Evolutionary conservation across 2,329 filamentous ascomycete genomes (phyloP).

Genomic region (Botryosphaeria dothidea): DNA sequence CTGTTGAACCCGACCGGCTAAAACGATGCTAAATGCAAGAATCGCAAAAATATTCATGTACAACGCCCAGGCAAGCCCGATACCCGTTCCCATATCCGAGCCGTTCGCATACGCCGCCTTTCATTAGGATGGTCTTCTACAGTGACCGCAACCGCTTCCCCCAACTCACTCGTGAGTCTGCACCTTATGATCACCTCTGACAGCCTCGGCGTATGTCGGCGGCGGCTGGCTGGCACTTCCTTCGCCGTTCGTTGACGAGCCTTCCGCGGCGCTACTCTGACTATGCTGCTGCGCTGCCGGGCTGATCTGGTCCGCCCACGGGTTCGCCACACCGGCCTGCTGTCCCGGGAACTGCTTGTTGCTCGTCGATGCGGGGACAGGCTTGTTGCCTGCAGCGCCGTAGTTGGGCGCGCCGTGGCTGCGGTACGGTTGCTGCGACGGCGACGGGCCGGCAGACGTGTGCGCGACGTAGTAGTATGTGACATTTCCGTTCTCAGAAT

Average conservation of each 20-base stretch:
- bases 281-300: background rate
- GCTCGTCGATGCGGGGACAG: constrained; percentile 33
- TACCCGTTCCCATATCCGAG: background rate
- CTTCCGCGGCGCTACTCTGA: background rate
- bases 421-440: constrained; percentile 5
- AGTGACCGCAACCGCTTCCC: background rate
- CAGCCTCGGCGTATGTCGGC: constrained; percentile 86
- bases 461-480: constrained; percentile 71
- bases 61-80: background rate
- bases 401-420: constrained; percentile 20
- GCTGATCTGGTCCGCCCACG: constrained; percentile 14
- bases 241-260: constrained; percentile 20
- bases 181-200: constrained; percentile 88
- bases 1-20: background rate
- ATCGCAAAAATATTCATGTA: background rate
- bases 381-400: constrained; percentile 39
- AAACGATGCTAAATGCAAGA: background rate
- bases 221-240: constrained; percentile 54
- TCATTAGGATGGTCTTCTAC: background rate
- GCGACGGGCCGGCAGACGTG: constrained; percentile 24
- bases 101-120: background rate
- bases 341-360: constrained; percentile 46
- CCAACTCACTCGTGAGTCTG: constrained; percentile 49
- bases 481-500: constrained; percentile 58
- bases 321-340: constrained; percentile 26